These are phyloP conservation scores for Suillus americanus DNA, from an alignment of 768 basidiomycete species.

Conservation along the genomic window DNA sequence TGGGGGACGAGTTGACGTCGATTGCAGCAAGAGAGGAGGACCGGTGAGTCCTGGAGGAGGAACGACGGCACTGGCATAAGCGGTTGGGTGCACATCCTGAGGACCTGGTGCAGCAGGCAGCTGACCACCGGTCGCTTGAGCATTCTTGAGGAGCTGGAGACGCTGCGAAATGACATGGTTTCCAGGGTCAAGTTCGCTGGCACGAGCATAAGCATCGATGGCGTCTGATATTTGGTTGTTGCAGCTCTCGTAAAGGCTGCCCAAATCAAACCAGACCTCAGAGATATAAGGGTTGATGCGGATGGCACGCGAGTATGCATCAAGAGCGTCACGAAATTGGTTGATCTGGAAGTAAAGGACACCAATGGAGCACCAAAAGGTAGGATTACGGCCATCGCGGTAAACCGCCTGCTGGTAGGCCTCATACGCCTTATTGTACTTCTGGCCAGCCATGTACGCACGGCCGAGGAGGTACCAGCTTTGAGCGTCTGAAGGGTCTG, in stretches of 20 bases:
- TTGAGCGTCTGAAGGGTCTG: slow-evolving; percentile 95
- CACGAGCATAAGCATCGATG: slow-evolving; percentile 96
- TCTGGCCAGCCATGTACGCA: slow-evolving; percentile 97
- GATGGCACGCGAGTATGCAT: slow-evolving; percentile 98
- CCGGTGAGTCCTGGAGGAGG: slow-evolving; percentile 70
- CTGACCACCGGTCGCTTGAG: slow-evolving; percentile 70
- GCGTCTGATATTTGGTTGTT: slow-evolving; percentile 99
- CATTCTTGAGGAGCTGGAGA: slow-evolving; percentile 73
- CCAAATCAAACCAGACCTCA: slow-evolving; percentile 84
- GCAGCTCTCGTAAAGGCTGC: slow-evolving; percentile 95
- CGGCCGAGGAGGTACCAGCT: slow-evolving; percentile 99
- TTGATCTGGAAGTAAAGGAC: slow-evolving; percentile 99
- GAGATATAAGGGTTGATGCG: slow-evolving; percentile 98
- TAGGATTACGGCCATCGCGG: slow-evolving; percentile 97
- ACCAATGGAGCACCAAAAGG: slow-evolving; percentile 99
- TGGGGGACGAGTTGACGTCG: slow-evolving; percentile 43
- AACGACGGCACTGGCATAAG: slow-evolving; percentile 78
- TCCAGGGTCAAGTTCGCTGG: slow-evolving; percentile 87
- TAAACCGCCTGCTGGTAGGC: slow-evolving; percentile 99
- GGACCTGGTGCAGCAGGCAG: slow-evolving; percentile 89
- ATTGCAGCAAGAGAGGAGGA: slow-evolving; percentile 63
- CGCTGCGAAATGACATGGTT: slow-evolving; percentile 84
- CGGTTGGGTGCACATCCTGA: slow-evolving; percentile 94
- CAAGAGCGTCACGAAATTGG: slow-evolving; percentile 97
- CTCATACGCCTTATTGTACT: slow-evolving; percentile 99